Conservation (phyloP, 1,139 yeast genomes). For the Zygoascus sp. region DNA sequence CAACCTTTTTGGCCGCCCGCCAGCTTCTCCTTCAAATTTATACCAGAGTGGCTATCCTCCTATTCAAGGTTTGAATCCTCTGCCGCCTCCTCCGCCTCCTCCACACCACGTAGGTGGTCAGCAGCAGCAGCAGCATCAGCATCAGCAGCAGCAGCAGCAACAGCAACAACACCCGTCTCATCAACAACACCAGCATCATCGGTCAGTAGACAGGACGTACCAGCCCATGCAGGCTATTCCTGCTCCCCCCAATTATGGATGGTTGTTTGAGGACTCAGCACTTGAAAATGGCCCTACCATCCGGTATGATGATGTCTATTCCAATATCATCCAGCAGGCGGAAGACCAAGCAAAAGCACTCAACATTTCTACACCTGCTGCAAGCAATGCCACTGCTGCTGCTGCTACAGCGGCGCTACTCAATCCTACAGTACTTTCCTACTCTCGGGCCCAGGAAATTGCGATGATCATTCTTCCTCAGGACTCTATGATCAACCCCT, state of each 20-base stretch:
- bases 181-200: too few species aligned
- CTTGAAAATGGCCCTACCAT: constrained; percentile 12
- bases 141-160: not conserved
- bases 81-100: not conserved
- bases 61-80: not conserved
- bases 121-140: not conserved
- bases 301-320: constrained; percentile 26
- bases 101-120: not conserved
- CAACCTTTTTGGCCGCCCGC: not conserved
- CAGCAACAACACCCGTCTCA: not conserved
- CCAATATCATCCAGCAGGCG: constrained; percentile 13
- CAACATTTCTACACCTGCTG: constrained; percentile 1
- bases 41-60: not conserved
- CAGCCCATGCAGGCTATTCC: constrained; percentile 1
- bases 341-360: constrained; percentile 9
- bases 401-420: constrained; percentile 2
- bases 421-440: constrained; percentile 6
- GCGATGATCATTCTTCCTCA: not conserved
- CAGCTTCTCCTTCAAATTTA: not conserved
- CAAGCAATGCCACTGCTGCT: constrained; percentile 1
- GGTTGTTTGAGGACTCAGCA: constrained; percentile 30
- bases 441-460: constrained; percentile 5
- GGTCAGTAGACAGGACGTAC: too few species aligned
- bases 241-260: constrained; percentile 17
- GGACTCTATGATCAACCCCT: constrained; percentile 1